phyloP scores from a whole-genome alignment of 441 rosid species.

The Adansonia rubrostipa region DNA sequence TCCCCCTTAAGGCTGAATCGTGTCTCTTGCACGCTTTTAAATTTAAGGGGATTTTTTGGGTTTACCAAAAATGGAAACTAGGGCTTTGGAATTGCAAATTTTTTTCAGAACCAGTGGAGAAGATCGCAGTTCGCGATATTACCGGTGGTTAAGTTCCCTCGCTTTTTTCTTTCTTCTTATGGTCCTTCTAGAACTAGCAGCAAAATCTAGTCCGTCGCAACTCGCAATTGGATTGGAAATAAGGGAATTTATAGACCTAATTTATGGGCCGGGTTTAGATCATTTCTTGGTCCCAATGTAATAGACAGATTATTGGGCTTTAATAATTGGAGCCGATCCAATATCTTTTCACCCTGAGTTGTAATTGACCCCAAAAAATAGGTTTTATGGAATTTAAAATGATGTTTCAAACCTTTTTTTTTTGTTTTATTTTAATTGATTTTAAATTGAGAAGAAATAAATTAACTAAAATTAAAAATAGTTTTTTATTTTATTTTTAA shows the following conservation, averaged over 20 bases:
- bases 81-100: background rate
- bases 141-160: conserved; percentile 13
- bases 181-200: background rate
- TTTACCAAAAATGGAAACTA: background rate
- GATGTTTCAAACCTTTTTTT: too few species aligned
- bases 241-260: background rate
- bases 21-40: background rate
- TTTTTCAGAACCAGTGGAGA: background rate
- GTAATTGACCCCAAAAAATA: background rate
- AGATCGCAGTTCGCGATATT: background rate
- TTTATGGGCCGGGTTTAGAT: background rate
- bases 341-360: background rate
- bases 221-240: background rate
- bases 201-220: background rate
- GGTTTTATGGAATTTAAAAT: too few species aligned
- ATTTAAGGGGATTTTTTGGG: background rate
- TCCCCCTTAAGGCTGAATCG: background rate
- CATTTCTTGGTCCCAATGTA: background rate
- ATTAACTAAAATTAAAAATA: too few species aligned
- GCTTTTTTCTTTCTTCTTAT: background rate
- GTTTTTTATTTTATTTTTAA: too few species aligned
- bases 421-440: too few species aligned
- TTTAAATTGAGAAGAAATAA: too few species aligned
- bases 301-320: background rate
- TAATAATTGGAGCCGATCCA: background rate